Base-by-base conservation (phyloP, 805 yeast species). In the Torulaspora maleeae region DNA sequence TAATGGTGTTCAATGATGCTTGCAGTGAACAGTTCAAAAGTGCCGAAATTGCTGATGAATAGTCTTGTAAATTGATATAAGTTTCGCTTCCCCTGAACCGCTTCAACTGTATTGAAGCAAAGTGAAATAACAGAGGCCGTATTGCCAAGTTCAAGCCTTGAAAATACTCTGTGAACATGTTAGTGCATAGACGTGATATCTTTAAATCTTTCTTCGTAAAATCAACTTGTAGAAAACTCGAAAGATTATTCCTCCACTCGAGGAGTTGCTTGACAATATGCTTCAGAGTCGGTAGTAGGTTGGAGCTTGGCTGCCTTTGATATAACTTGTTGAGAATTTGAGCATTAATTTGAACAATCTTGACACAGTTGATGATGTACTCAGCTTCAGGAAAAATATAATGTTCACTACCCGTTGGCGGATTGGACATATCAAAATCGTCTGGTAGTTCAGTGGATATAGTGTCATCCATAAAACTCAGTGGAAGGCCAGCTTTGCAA, bases 101-200 rank as follows among this genome's bases (percentile, higher is more conserved):
- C 50, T 77, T 78, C 39, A 85, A 62, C 53, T 83, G 85, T 43
- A 79, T 73, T 11, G 86, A 75, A 0, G 87, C 86, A 61, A 85
- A 83, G 61, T 85, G 91, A 57, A 84, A 84, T 38, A 85, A 64
- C 32, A 85, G 67, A 3, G 93, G 93, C 43, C 95, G 67, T 3
- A 85, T 87, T 0, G 91, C 90, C 35, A 85, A 64, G 58, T 85
- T 85, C 64, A 85, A 75, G 42, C 93, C 93, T 60, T 85, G 91
- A 59, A 85, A 84, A 63, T 83, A 85, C 59, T 85, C 95, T 2
- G 90, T 83, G 81, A 83, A 82, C 56, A 85, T 72, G 61, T 85
- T 85, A 12, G 86, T 86, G 13, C 78, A 78, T 25, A 83, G 65
- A 51, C 95, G 71, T 2, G 86, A 75, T 7, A 84, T 80, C 44